Conservation (phyloP, 1,139 yeast genomes). For the Taiozyma sp. region DNA sequence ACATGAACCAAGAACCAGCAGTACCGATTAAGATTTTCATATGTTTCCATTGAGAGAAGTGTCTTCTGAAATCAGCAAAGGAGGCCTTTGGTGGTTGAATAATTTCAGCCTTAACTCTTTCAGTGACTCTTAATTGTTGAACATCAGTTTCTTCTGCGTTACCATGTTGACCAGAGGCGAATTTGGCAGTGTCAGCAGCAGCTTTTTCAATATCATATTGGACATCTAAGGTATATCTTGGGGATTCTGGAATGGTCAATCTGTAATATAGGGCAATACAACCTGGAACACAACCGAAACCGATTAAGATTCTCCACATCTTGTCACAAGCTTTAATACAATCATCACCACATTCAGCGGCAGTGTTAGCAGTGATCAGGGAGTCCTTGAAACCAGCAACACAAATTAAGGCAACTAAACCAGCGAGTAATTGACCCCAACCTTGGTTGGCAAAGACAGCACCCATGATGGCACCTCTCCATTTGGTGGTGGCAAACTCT, state of each 20-base stretch:
- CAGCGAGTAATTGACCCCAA: conserved; percentile 86
- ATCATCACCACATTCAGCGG: conserved; percentile 53
- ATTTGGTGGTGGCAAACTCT: conserved; percentile 84
- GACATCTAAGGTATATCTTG: conserved; percentile 81
- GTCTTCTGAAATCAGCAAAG: conserved; percentile 53
- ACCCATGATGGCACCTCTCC: conserved; percentile 97
- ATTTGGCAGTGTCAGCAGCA: conserved; percentile 51
- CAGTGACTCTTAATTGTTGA: conserved; percentile 35
- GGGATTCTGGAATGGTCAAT: conserved; percentile 91
- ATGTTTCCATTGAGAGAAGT: conserved; percentile 87
- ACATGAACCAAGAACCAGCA: conserved; percentile 94
- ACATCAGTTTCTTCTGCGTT: conserved; percentile 38
- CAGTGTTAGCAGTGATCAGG: conserved; percentile 45
- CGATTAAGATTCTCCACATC: conserved; percentile 90
- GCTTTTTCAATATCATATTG: conserved; percentile 59
- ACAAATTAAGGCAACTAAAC: conserved; percentile 69
- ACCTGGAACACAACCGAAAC: conserved; percentile 90
- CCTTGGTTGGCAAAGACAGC: conserved; percentile 94
- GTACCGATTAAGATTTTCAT: conserved; percentile 86
- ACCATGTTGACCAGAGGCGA: conserved; percentile 42
- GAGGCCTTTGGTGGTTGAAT: conserved; percentile 43
- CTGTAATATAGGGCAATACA: conserved; percentile 77
- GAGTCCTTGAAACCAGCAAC: conserved; percentile 68
- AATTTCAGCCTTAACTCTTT: conserved; percentile 41
- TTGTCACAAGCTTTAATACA: conserved; percentile 80